phyloP scores from a whole-genome alignment of 148 eudicot species.

The Selenicereus undatus region DNA sequence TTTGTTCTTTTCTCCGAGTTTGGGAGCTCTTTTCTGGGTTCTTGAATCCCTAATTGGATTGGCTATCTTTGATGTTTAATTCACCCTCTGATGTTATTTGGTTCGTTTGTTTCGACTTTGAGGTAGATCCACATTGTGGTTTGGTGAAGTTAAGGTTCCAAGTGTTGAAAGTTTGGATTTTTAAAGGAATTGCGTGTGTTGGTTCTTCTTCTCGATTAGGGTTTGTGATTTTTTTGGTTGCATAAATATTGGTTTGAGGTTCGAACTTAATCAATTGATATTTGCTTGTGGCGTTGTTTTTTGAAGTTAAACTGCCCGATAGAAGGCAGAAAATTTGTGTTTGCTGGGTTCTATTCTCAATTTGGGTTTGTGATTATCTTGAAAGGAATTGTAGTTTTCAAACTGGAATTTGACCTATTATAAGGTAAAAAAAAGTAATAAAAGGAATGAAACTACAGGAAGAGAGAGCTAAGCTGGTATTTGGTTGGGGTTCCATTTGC shows the following conservation, averaged over 20 bases:
- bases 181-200: not conserved
- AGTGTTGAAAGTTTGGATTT: not conserved
- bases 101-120: not conserved
- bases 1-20: constrained; percentile 20
- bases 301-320: not conserved
- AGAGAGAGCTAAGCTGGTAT: not conserved
- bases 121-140: not conserved
- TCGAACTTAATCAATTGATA: not conserved
- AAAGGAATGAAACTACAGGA: not conserved
- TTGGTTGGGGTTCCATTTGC: not conserved
- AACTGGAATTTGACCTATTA: not conserved
- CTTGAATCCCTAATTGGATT: not conserved
- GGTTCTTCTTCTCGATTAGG: not conserved
- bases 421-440: not conserved
- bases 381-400: not conserved
- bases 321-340: not conserved
- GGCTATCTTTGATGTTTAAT: not conserved
- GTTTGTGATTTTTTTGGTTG: no score
- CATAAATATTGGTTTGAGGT: not conserved
- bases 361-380: not conserved
- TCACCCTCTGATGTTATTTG: not conserved
- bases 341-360: not conserved
- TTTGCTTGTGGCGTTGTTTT: not conserved
- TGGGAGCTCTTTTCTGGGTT: not conserved
- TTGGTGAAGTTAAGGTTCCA: not conserved